phyloP scores from a whole-genome alignment of 441 rosid species.

The Flueggea neowawraea region DNA sequence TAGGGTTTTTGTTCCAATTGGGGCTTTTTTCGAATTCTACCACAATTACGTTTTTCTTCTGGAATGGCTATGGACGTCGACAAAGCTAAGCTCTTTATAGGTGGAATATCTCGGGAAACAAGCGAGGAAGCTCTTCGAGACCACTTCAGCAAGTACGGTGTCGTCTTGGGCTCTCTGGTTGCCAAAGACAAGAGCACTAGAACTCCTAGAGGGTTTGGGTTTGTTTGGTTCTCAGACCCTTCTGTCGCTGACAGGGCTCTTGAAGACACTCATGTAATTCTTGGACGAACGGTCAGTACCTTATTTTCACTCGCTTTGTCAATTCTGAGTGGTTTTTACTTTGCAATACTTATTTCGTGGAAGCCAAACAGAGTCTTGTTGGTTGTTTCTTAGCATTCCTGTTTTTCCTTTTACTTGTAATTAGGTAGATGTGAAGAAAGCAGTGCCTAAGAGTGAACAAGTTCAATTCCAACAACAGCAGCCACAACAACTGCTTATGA shows the following conservation, averaged over 20 bases:
- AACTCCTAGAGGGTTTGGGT: conserved; percentile 65
- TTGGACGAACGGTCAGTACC: conserved; percentile 61
- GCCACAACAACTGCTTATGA: conserved; percentile 3
- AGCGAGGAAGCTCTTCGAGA: conserved; percentile 47
- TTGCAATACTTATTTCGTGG: background rate
- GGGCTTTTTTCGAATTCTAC: conserved; percentile 12
- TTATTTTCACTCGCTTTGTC: conserved; percentile 1
- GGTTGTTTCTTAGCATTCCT: conserved; percentile 3
- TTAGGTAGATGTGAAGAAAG: conserved; percentile 80
- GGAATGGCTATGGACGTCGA: conserved; percentile 42
- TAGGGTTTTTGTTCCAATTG: conserved; percentile 18
- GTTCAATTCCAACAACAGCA: conserved; percentile 27
- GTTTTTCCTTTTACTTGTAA: conserved; percentile 5
- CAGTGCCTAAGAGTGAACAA: conserved; percentile 41
- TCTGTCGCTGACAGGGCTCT: conserved; percentile 54
- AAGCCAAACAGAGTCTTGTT: background rate
- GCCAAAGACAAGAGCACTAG: conserved; percentile 48
- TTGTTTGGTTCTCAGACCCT: conserved; percentile 59
- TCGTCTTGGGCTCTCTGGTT: conserved; percentile 44
- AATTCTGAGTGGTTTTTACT: background rate
- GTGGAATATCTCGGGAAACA: conserved; percentile 63
- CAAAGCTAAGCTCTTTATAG: conserved; percentile 59
- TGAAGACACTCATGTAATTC: conserved; percentile 45
- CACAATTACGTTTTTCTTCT: conserved; percentile 22
- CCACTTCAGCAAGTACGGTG: conserved; percentile 71